These are phyloP conservation scores for Ophiostoma triangulosporum DNA, from an alignment of 2,329 filamentous ascomycete species.

Conservation along the genomic window DNA sequence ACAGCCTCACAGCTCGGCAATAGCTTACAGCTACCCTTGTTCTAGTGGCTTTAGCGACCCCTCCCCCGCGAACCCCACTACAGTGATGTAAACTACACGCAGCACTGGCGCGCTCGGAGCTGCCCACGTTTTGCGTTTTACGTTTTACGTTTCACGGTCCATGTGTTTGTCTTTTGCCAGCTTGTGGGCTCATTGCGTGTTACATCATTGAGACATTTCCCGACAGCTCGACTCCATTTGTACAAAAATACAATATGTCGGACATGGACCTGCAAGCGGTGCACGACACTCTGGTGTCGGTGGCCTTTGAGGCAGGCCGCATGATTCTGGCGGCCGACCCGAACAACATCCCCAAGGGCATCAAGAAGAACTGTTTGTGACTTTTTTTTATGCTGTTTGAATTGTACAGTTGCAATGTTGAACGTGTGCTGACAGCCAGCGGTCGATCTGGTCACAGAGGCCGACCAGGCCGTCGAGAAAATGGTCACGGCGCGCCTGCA, in stretches of 20 bases:
- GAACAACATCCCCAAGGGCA: conserved; percentile 40
- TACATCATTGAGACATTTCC: no score
- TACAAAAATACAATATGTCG: not conserved
- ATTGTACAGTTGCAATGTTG: not conserved
- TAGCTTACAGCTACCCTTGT: not conserved
- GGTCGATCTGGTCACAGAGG: conserved; percentile 55
- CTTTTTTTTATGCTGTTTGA: not conserved
- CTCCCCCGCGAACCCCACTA: conserved; percentile 8
- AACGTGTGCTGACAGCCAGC: conserved; percentile 26
- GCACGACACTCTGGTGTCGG: conserved; percentile 44
- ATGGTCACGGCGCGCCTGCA: conserved; percentile 43
- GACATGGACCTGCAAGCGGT: conserved; percentile 44
- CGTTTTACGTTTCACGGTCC: no score
- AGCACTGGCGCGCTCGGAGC: no score
- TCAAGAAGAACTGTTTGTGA: conserved; percentile 48
- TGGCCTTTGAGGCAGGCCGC: conserved; percentile 49
- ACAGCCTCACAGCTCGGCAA: not conserved
- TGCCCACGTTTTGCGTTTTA: no score
- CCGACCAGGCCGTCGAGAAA: conserved; percentile 51
- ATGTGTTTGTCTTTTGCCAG: no score
- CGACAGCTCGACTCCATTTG: no score
- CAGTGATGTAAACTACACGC: not conserved
- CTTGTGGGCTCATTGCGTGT: no score
- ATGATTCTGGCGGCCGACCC: conserved; percentile 52
- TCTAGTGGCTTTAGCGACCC: conserved; percentile 8